Percentiles rank a stretch among this genome's conserved stretches.
Conservation (phyloP, 2,329 filamentous ascomycete species). For the Aureobasidium melanogenum region DNA sequence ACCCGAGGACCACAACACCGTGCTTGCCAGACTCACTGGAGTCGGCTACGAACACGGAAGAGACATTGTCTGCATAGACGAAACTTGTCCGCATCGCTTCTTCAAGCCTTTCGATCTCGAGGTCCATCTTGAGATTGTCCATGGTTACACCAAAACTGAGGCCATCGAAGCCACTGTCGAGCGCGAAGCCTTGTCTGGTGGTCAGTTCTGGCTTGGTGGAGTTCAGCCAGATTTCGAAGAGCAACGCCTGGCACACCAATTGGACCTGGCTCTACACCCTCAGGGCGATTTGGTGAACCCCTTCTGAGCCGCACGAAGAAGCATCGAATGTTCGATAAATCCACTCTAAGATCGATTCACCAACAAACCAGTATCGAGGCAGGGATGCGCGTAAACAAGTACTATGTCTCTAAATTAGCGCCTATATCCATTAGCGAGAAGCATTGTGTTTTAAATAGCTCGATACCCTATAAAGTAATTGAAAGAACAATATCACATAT, state of each 20-base stretch:
- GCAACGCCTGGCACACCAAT: conserved; percentile 24
- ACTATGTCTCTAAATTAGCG: neutral
- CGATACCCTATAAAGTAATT: conserved; percentile 4
- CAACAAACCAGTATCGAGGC: neutral
- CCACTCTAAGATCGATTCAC: neutral
- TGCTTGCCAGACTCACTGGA: conserved; percentile 42
- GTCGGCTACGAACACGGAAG: conserved; percentile 44
- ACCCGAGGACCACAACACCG: conserved; percentile 10
- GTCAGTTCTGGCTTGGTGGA: conserved; percentile 39
- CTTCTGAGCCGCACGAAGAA: neutral
- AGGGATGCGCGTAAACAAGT: neutral
- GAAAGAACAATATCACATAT: neutral
- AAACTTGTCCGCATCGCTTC: conserved; percentile 46
- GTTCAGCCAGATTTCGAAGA: conserved; percentile 22
- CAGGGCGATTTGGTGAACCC: neutral
- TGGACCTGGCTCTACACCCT: conserved; percentile 14
- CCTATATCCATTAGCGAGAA: neutral
- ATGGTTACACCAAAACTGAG: conserved; percentile 30
- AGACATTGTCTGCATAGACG: conserved; percentile 43
- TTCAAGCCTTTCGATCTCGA: conserved; percentile 49
- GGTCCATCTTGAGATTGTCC: conserved; percentile 42
- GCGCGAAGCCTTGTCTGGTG: conserved; percentile 32
- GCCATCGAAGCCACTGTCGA: conserved; percentile 28
- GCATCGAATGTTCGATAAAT: neutral
- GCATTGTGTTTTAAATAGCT: conserved; percentile 2